Evolutionary conservation across 257 asterid genomes (phyloP).

Genomic region (Solanum verrucosum): DNA sequence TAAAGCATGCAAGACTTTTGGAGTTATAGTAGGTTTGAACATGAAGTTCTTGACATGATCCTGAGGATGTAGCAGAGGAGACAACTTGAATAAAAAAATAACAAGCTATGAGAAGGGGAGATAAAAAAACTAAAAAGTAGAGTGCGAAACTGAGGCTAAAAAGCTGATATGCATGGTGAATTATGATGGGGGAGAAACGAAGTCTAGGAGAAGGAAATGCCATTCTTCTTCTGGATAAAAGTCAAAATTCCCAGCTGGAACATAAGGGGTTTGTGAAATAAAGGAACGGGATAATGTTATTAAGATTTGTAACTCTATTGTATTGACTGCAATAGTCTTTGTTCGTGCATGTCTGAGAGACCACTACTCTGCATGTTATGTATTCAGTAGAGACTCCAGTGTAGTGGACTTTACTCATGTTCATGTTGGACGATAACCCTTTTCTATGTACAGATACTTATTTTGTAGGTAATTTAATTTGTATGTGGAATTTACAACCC

Average conservation of each 20-base stretch:
- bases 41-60: background rate
- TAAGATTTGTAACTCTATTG: background rate
- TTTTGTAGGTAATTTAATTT: background rate
- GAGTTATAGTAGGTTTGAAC: background rate
- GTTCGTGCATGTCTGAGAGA: background rate
- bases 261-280: background rate
- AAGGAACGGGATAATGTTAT: background rate
- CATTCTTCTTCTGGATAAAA: background rate
- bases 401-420: background rate
- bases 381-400: background rate
- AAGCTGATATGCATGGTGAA: background rate
- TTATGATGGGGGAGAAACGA: background rate
- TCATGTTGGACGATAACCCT: background rate
- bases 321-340: background rate
- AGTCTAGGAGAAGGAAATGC: background rate
- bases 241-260: background rate
- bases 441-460: background rate
- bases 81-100: background rate
- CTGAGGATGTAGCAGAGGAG: background rate
- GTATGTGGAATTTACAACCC: background rate
- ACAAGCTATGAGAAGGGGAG: background rate
- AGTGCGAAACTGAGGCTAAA: background rate
- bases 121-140: background rate
- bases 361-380: background rate
- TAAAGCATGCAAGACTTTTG: background rate